phyloP scores from a whole-genome alignment of 371 early-diverging fungal species.

The Mycotypha africana region DNA sequence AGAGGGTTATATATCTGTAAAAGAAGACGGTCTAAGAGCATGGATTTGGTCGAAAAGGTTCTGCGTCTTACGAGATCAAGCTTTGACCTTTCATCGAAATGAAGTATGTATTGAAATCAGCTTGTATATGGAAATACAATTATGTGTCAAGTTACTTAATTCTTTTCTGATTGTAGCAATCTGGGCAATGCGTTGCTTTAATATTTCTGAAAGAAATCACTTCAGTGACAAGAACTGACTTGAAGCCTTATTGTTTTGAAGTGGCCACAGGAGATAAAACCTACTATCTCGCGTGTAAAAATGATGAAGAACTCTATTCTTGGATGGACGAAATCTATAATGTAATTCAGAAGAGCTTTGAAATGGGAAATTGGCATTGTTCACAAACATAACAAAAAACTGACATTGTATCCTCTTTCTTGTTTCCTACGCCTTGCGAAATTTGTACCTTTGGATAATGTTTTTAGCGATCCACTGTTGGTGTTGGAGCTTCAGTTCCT shows the following conservation, averaged over 20 bases:
- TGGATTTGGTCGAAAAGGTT: constrained; percentile 95
- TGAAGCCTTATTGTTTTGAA: constrained; percentile 90
- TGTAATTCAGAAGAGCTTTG: constrained; percentile 32
- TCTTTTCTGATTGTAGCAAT: constrained; percentile 23
- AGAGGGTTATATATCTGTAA: constrained; percentile 79
- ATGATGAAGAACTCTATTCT: constrained; percentile 94
- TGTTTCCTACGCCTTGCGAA: no score
- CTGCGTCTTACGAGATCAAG: constrained; percentile 83
- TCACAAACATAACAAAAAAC: background rate
- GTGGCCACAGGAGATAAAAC: constrained; percentile 84
- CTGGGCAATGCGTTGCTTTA: constrained; percentile 58
- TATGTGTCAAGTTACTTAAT: no score
- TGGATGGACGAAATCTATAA: constrained; percentile 97
- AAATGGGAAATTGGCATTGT: background rate
- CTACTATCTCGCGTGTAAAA: constrained; percentile 87
- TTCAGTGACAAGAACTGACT: constrained; percentile 77
- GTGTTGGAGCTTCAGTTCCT: constrained; percentile 86
- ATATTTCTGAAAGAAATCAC: constrained; percentile 91
- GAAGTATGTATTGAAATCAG: constrained; percentile 76
- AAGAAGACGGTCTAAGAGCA: constrained; percentile 83
- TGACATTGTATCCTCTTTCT: no score
- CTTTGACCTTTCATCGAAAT: constrained; percentile 89
- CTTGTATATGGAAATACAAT: no score
- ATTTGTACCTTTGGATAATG: no score
- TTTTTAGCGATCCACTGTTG: constrained; percentile 44